A percentile compares a stretch with the other conserved stretches of the same genome.
Conservation (phyloP, 805 yeast genomes). For the Starmera dryadoides region DNA sequence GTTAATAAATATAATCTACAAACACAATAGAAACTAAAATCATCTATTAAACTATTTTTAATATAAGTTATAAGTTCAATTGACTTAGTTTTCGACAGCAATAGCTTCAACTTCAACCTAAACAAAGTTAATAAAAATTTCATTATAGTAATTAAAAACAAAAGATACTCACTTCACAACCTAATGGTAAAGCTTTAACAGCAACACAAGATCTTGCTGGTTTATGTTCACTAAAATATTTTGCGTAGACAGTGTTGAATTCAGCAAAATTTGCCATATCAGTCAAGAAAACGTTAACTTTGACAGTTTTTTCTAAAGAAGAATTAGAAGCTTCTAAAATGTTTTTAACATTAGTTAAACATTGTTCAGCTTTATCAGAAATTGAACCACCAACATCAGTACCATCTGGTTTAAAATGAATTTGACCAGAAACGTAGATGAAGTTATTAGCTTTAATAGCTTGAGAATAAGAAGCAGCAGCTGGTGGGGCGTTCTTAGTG, state of each 20-base stretch:
- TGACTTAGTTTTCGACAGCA: slow-evolving; percentile 56
- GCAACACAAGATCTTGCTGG: slow-evolving; percentile 99
- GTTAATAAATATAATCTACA: too few relatives aligned
- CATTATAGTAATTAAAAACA: not conserved
- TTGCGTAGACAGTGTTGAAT: slow-evolving; percentile 78
- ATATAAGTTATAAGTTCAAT: too few relatives aligned
- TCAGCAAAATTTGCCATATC: slow-evolving; percentile 83
- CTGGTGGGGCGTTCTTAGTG: slow-evolving; percentile 83
- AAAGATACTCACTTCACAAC: slow-evolving; percentile 41
- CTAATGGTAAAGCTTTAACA: slow-evolving; percentile 84
- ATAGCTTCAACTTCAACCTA: slow-evolving; percentile 83
- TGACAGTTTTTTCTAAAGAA: slow-evolving; percentile 73
- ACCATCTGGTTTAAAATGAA: slow-evolving; percentile 81
- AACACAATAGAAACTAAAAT: too few relatives aligned
- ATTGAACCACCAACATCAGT: slow-evolving; percentile 72
- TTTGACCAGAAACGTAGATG: slow-evolving; percentile 90
- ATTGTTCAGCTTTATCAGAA: slow-evolving; percentile 73
- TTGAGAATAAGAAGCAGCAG: slow-evolving; percentile 95
- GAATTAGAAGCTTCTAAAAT: slow-evolving; percentile 85
- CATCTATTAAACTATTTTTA: too few relatives aligned
- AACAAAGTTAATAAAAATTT: slow-evolving; percentile 6
- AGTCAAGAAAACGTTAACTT: slow-evolving; percentile 77
- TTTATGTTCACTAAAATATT: slow-evolving; percentile 68
- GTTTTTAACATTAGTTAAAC: slow-evolving; percentile 56
- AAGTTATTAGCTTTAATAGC: slow-evolving; percentile 88